Evolutionary conservation across 257 asterid species (phyloP).

Genomic region (Misopates orontium): DNA sequence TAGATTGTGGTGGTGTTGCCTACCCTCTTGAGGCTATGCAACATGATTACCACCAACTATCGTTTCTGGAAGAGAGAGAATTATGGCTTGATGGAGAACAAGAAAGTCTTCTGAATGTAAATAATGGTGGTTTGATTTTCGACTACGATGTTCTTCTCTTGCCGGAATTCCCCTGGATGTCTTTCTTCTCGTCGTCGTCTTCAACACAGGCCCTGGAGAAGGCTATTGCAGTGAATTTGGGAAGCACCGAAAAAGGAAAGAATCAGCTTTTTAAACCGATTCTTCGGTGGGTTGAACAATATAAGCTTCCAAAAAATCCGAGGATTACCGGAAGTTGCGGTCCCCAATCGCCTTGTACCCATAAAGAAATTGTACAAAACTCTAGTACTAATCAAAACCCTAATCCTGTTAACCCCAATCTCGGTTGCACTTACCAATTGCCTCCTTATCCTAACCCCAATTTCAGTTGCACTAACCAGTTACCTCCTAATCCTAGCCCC

Average conservation of each 20-base stretch:
- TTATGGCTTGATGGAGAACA: slow-evolving; percentile 44
- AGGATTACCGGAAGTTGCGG: slow-evolving; percentile 31
- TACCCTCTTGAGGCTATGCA: too few species aligned
- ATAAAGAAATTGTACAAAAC: slow-evolving; percentile 3
- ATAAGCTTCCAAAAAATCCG: slow-evolving; percentile 74
- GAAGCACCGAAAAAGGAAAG: slow-evolving; percentile 64
- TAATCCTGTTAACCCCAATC: too few species aligned
- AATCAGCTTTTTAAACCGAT: slow-evolving; percentile 70
- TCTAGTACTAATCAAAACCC: not conserved
- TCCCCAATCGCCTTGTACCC: slow-evolving; percentile 26
- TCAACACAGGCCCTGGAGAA: slow-evolving; percentile 41
- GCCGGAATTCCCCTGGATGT: slow-evolving; percentile 91
- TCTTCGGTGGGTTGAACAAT: slow-evolving; percentile 79
- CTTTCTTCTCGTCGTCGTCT: slow-evolving; percentile 82
- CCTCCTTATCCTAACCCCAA: too few species aligned
- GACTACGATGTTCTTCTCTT: slow-evolving; percentile 61
- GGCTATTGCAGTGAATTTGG: slow-evolving; percentile 50
- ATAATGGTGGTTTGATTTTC: slow-evolving; percentile 48
- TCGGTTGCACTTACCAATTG: too few species aligned
- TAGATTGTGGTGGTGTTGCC: too few species aligned
- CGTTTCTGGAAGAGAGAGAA: too few species aligned
- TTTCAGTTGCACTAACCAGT: slow-evolving; percentile 22
- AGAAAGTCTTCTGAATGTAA: slow-evolving; percentile 39
- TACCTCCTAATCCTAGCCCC: slow-evolving; percentile 27
- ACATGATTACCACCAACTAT: too few species aligned